Evolutionary conservation across 2,329 filamentous ascomycete species (phyloP), one percentile per base, ranked within the genome.

Genomic region (Colletotrichum navitas): DNA sequence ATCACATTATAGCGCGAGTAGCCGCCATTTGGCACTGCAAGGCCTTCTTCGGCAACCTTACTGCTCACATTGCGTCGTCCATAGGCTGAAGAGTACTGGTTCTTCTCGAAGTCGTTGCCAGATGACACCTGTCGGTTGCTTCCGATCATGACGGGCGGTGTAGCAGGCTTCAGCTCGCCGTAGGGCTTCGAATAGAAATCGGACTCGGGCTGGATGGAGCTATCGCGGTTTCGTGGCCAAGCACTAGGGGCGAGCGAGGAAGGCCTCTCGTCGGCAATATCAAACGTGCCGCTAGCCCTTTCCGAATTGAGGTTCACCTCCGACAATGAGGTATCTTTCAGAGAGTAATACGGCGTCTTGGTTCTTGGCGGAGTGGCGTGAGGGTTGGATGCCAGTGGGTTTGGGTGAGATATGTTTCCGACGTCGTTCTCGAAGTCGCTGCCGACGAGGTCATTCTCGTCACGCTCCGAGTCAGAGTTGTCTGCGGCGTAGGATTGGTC

Each of bases 41-140:
- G 82, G 2, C 92, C 92, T 78, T 95, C 93, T 79, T 94, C 92
- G 0, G 87, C 92, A 66, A 90, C 81, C 83, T 92, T 93, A 1
- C 92, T 93, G 77, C 92, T 94, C 2, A 93, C 91, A 72, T 92
- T 90, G 56, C 91, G 83, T 58, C 87, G 83, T 24, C 81, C 82
- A 63, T 83, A 83, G 1, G 77, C 77, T 34, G 75, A 72, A 12
- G 80, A 76, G 43, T 77, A 71, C 71, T 74, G 74, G 39, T 77
- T 77, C 21, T 49, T 52, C 36, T 82, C 82, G 67, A 84, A 88
- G 76, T 91, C 89, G 70, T 88, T 89, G 1, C 89, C 89, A 6
- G 87, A 88, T 16, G 87, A 90, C 5, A 90, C 83, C 77, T 91
- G 88, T 58, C 89, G 82, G 34, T 78, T 80, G 29, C 76, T 78